A percentile compares a stretch with the other conserved stretches of the same genome.
Evolutionary conservation across 1,284 basidiomycete species (phyloP).

Genomic region (Trametes hirsuta): DNA sequence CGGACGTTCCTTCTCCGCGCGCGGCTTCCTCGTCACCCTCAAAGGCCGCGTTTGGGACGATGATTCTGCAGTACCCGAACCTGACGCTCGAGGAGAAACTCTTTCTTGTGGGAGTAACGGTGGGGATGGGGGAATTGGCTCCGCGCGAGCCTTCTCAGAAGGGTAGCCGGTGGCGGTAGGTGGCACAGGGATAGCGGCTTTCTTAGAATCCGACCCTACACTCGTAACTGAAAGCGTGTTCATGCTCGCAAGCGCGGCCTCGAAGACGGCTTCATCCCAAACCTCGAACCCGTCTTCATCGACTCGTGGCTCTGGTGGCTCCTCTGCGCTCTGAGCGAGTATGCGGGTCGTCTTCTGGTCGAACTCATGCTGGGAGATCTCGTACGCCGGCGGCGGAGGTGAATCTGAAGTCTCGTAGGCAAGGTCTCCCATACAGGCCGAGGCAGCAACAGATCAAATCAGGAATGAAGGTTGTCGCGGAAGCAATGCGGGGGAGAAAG

Average conservation of each 20-base stretch:
- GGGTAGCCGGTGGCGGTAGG: neutral
- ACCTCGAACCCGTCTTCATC: constrained; percentile 51
- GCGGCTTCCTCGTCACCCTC: constrained; percentile 33
- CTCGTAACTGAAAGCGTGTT: constrained; percentile 8
- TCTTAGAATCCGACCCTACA: neutral
- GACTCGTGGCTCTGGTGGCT: constrained; percentile 30
- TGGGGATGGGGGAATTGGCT: neutral
- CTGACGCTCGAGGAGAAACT: neutral
- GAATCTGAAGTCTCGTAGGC: constrained; percentile 26
- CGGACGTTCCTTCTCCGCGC: constrained; percentile 33
- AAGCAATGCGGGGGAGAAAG: neutral
- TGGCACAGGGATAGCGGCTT: neutral
- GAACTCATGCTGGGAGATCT: constrained; percentile 54
- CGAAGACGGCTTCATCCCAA: constrained; percentile 52
- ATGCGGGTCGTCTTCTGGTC: constrained; percentile 56
- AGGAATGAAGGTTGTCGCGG: neutral
- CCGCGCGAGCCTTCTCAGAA: neutral
- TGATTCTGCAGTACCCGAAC: constrained; percentile 1
- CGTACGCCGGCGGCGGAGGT: constrained; percentile 51
- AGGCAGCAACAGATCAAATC: neutral
- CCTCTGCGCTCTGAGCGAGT: constrained; percentile 38
- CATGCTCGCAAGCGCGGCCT: constrained; percentile 33
- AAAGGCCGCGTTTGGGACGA: constrained; percentile 26
- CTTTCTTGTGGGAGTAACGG: neutral
- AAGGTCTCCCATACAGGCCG: constrained; percentile 7